phyloP scores from a whole-genome alignment of 257 asterid species.

The Primulina huaijiensis region DNA sequence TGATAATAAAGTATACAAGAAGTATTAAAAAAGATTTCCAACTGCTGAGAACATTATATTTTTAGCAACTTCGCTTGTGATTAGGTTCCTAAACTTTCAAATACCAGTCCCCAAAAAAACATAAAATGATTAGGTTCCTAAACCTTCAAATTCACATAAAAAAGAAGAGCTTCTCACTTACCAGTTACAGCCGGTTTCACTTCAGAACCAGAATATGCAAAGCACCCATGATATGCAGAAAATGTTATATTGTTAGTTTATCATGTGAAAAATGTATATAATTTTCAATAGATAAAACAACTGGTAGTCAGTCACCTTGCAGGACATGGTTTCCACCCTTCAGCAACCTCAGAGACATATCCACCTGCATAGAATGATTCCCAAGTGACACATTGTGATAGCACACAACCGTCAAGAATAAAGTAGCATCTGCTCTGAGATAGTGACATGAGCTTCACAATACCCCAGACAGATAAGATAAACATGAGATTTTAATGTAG shows the following conservation, averaged over 20 bases:
- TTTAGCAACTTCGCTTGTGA: not conserved
- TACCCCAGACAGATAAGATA: not conserved
- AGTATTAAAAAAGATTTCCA: not conserved
- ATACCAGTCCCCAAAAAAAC: not conserved
- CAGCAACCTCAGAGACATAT: conserved; percentile 76
- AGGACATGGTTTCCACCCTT: conserved; percentile 90
- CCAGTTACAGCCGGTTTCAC: conserved; percentile 93
- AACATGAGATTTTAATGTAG: not conserved
- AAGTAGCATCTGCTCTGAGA: conserved; percentile 14
- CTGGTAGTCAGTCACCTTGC: conserved; percentile 60
- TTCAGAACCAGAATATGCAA: conserved; percentile 40
- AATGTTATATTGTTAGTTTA: conserved; percentile 37
- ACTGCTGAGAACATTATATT: not conserved
- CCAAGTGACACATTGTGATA: conserved; percentile 20
- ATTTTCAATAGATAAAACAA: not conserved
- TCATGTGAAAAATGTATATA: not conserved
- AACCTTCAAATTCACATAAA: conserved; percentile 17
- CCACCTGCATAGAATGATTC: conserved; percentile 58
- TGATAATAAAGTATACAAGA: not conserved
- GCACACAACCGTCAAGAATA: conserved; percentile 9
- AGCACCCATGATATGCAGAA: conserved; percentile 42
- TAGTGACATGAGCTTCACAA: not conserved
- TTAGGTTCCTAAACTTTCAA: conserved; percentile 3
- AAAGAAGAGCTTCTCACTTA: conserved; percentile 39
- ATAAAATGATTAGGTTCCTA: not conserved